These are phyloP conservation scores for Lagerstroemia speciosa DNA, from an alignment of 345 rosid species.

Conservation along the genomic window DNA sequence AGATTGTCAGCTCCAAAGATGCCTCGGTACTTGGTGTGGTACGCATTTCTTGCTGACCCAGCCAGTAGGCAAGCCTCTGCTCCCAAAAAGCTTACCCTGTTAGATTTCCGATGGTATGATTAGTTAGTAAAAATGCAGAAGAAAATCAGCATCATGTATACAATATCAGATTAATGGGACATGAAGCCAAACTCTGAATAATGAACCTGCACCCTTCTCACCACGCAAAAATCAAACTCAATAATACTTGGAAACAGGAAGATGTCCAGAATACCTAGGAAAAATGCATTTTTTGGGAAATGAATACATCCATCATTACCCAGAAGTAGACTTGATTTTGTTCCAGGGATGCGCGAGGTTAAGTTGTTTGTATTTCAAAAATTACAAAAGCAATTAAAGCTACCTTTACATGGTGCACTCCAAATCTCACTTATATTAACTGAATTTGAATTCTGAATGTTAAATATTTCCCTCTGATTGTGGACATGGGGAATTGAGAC, in stretches of 20 bases:
- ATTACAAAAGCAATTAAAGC: neutral
- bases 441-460: too few relatives aligned
- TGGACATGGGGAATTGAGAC: too few relatives aligned
- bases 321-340: too few relatives aligned
- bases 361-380: neutral
- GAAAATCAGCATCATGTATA: neutral
- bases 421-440: too few relatives aligned
- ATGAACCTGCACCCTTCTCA: neutral
- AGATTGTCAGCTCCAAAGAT: conserved; percentile 29
- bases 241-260: neutral
- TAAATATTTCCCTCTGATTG: too few relatives aligned
- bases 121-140: neutral
- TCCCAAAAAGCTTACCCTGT: conserved; percentile 80
- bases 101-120: conserved; percentile 3
- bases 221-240: neutral
- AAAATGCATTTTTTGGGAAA: neutral
- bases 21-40: conserved; percentile 78
- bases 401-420: neutral
- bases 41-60: conserved; percentile 77
- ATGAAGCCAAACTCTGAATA: neutral
- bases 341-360: too few relatives aligned
- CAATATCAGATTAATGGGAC: neutral
- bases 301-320: neutral
- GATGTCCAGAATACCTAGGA: neutral
- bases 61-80: conserved; percentile 93